Conservation (phyloP, 768 basidiomycete genomes). For the Trametes cinnabarina region DNA sequence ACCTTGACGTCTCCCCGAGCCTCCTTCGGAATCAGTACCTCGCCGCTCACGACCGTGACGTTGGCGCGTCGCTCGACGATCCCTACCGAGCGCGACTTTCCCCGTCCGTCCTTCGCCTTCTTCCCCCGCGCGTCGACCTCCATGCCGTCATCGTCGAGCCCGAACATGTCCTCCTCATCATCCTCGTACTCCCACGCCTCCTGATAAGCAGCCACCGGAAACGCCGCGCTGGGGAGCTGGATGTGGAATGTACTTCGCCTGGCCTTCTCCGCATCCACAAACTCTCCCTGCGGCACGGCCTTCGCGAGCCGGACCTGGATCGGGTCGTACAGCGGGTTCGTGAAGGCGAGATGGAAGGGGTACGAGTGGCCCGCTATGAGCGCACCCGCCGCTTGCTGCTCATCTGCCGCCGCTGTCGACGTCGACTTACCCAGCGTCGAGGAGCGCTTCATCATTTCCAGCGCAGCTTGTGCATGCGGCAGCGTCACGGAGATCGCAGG, state of each 20-base stretch:
- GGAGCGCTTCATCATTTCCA: constrained; percentile 33
- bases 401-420: constrained; percentile 20
- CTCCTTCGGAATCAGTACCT: constrained; percentile 81
- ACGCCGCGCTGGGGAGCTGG: constrained; percentile 72
- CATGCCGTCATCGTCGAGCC: constrained; percentile 43
- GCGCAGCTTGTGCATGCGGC: constrained; percentile 50
- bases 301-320: constrained; percentile 88
- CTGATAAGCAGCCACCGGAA: constrained; percentile 85
- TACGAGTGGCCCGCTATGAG: constrained; percentile 81
- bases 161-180: constrained; percentile 79
- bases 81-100: constrained; percentile 60
- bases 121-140: constrained; percentile 31
- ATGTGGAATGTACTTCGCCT: constrained; percentile 76
- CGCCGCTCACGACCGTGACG: constrained; percentile 83
- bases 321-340: constrained; percentile 94
- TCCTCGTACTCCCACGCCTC: constrained; percentile 99
- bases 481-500: constrained; percentile 77
- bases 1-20: constrained; percentile 80
- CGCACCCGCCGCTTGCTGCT: constrained; percentile 27
- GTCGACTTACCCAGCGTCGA: constrained; percentile 40
- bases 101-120: constrained; percentile 47
- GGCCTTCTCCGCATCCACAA: constrained; percentile 45
- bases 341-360: constrained; percentile 85
- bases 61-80: constrained; percentile 90
- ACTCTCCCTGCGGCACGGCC: constrained; percentile 53